Percentiles rank a stretch among this genome's conserved stretches.
Evolutionary conservation across 345 rosid genomes (phyloP).

Genomic region (Lumnitzera racemosa): DNA sequence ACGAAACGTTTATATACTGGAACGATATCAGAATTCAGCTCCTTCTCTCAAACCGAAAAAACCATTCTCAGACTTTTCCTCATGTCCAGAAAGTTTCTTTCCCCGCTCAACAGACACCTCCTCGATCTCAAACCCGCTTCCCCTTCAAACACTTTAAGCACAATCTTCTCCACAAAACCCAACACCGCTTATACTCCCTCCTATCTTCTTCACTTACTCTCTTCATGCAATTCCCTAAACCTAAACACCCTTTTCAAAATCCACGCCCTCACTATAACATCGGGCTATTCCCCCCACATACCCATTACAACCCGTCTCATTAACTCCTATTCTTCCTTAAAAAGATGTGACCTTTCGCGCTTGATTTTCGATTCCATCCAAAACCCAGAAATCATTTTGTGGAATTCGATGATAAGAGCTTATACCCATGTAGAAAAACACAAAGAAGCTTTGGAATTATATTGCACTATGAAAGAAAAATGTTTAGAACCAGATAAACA

Average conservation of each 20-base stretch:
- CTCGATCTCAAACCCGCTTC: no score
- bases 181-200: no score
- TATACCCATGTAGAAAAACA: slow-evolving; percentile 26
- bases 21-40: no score
- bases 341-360: slow-evolving; percentile 39
- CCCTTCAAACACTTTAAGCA: no score
- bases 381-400: slow-evolving; percentile 36
- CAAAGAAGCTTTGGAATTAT: slow-evolving; percentile 36
- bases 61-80: no score
- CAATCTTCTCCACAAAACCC: no score
- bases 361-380: slow-evolving; percentile 30
- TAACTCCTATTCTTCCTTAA: slow-evolving; percentile 32
- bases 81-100: no score
- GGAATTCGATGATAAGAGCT: slow-evolving; percentile 46
- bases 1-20: no score
- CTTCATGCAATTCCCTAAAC: slow-evolving; percentile 30
- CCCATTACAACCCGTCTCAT: slow-evolving; percentile 23
- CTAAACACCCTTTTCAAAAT: slow-evolving; percentile 31
- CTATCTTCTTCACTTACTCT: slow-evolving; percentile 15
- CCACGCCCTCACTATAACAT: slow-evolving; percentile 35
- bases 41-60: no score
- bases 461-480: slow-evolving; percentile 24
- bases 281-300: slow-evolving; percentile 31
- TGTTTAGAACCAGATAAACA: slow-evolving; percentile 44
- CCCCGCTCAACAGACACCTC: no score